These are phyloP conservation scores for Pezicula carpinea DNA, from an alignment of 2,329 filamentous ascomycete genomes.

Conservation along the genomic window DNA sequence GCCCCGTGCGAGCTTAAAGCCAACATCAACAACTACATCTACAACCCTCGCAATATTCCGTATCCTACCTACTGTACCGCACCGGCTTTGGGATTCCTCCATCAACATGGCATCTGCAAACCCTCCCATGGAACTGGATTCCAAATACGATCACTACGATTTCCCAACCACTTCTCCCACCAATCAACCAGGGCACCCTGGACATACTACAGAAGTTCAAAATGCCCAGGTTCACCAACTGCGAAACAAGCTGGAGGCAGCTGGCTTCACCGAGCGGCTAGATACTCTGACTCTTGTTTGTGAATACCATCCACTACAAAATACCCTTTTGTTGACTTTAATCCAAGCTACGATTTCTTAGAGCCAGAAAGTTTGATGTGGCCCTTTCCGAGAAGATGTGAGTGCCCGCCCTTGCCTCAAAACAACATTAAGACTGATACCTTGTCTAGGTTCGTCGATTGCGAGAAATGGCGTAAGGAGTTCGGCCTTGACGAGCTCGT, in stretches of 20 bases:
- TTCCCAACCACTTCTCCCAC: slow-evolving; percentile 76
- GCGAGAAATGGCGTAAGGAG: slow-evolving; percentile 85
- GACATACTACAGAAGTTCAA: slow-evolving; percentile 80
- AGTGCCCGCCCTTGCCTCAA: slow-evolving; percentile 28
- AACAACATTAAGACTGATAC: slow-evolving; percentile 12
- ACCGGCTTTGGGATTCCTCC: not conserved
- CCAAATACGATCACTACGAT: slow-evolving; percentile 96
- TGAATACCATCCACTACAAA: slow-evolving; percentile 5
- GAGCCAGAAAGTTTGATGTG: slow-evolving; percentile 94
- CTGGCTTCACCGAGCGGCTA: slow-evolving; percentile 76
- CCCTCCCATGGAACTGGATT: slow-evolving; percentile 51
- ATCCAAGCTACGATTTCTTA: slow-evolving; percentile 74
- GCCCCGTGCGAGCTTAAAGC: not conserved
- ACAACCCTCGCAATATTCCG: not conserved
- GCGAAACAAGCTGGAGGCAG: slow-evolving; percentile 75
- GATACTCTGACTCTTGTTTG: slow-evolving; percentile 88
- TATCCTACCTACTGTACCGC: too few species aligned
- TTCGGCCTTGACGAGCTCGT: slow-evolving; percentile 80
- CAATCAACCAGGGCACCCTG: slow-evolving; percentile 73
- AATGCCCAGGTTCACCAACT: slow-evolving; percentile 87
- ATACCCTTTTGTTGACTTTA: not conserved
- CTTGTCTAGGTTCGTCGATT: slow-evolving; percentile 73
- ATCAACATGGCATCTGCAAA: slow-evolving; percentile 23
- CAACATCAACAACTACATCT: slow-evolving; percentile 3
- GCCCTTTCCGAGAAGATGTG: slow-evolving; percentile 82